Base-by-base conservation (phyloP, 352 stramenopile species). In the Phytophthora sp. region DNA sequence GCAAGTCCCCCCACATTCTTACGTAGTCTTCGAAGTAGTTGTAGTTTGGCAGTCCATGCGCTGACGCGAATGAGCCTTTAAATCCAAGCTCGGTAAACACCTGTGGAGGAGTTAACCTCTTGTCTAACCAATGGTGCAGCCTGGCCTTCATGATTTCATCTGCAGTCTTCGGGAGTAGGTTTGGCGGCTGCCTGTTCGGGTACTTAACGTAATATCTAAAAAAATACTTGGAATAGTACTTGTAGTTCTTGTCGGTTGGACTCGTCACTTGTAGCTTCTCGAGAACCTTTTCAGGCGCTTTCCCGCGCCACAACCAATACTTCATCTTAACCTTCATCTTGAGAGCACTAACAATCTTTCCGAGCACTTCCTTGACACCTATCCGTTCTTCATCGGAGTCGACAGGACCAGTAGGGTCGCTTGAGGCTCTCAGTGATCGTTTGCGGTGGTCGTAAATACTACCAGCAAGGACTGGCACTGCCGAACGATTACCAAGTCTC, bases 191-290 rank as follows among this genome's bases (percentile, higher is more conserved):
- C 30, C 7, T 58, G 18, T 1, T 12, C 1, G 54, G 45, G 48
- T 65, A 59, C 46, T 42, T 70, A 41, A 50, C 35, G 32, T 65
- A 60, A 35, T 65, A 69, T 5, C 54, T 48, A 32, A 52, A 69
- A 18, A 31, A 69, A 46, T 69, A 69, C 38, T 23, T 60, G 21
- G 54, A 58, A 20, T 64, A 69, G 24, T 69, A 65, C 38, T 60
- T 65, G 48, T 60, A 65, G 45, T 69, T 65, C 10, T 50, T 27
- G 34, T 65, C 54, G 20, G 39, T 48, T 3, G 23, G 27, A n/a
- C 23, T 50, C 9, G 18, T 5, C 26, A 69, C 27, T 10, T 65
- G 49, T 2, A 69, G 26, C 17, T 65, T 65, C 31, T 69, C 21
- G 9, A 52, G 17, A 15, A 55, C 32, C 11, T 52, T 17, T 9